Percentiles rank a stretch among this genome's conserved stretches.
phyloP scores from a whole-genome alignment of 202 grass and related monocot species.

The Hordeum pubiflorum region DNA sequence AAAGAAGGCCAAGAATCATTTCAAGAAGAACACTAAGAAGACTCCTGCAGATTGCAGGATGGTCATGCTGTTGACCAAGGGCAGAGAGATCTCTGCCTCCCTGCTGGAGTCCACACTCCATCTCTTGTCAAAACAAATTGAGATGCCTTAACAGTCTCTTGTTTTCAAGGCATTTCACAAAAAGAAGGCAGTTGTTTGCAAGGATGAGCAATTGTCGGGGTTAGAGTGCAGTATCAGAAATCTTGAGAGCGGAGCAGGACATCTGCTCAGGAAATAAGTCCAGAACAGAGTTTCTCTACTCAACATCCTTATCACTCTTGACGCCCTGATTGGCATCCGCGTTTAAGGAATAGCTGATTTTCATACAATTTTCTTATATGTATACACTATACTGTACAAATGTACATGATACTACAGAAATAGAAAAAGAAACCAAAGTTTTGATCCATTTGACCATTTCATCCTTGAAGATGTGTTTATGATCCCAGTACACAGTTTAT shows the following conservation, averaged over 20 bases:
- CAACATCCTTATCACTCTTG: neutral
- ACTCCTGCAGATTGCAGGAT: neutral
- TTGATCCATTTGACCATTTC: too few species aligned
- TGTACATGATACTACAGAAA: too few species aligned
- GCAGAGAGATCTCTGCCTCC: slow-evolving; percentile 17
- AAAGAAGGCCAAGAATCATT: too few species aligned
- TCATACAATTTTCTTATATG: neutral
- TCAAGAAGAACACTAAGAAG: too few species aligned
- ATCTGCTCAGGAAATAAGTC: too few species aligned
- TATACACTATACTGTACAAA: too few species aligned
- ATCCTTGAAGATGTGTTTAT: too few species aligned
- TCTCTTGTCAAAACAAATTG: neutral
- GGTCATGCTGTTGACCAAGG: neutral
- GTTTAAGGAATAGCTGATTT: neutral
- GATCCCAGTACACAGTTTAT: too few species aligned
- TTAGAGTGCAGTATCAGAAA: neutral
- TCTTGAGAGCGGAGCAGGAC: too few species aligned
- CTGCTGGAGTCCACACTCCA: neutral
- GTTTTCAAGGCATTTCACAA: slow-evolving; percentile 14
- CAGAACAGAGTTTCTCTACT: neutral
- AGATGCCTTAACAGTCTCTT: slow-evolving; percentile 22
- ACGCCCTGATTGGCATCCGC: neutral
- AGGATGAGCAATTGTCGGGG: too few species aligned
- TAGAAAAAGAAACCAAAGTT: too few species aligned
- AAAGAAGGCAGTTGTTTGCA: too few species aligned